A percentile compares a stretch with the other conserved stretches of the same genome.
Evolutionary conservation across 208 protist genomes (phyloP).

Genomic region (Crithidia fasciculata): DNA sequence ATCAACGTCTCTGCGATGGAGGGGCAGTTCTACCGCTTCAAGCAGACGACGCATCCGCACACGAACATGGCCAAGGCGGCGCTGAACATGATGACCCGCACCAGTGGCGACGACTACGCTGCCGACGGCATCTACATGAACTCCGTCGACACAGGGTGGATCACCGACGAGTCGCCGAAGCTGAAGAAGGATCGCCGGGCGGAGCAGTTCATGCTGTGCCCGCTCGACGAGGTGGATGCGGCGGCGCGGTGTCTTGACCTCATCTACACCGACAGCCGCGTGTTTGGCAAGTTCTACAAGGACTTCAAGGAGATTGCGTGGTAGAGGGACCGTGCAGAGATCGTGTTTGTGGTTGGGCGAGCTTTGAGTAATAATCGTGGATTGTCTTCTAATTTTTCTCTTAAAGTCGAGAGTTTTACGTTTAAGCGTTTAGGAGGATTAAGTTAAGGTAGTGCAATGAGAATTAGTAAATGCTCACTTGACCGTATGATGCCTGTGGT

Average conservation of each 20-base stretch:
- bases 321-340: slow-evolving; percentile 31
- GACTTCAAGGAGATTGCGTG: slow-evolving; percentile 90
- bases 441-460: no score
- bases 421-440: no score
- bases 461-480: no score
- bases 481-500: no score
- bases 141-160: slow-evolving; percentile 98
- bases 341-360: no score
- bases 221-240: slow-evolving; percentile 96
- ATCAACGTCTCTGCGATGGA: slow-evolving; percentile 99
- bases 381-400: no score
- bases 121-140: slow-evolving; percentile 96
- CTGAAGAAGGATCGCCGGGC: slow-evolving; percentile 82
- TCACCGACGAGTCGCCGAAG: slow-evolving; percentile 95
- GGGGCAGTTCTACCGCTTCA: slow-evolving; percentile 95
- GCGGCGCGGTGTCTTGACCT: slow-evolving; percentile 96
- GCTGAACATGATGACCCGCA: slow-evolving; percentile 99
- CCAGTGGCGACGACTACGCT: slow-evolving; percentile 91
- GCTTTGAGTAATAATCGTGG: no score
- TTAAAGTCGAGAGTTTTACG: no score
- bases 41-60: slow-evolving; percentile 95
- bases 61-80: slow-evolving; percentile 99
- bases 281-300: slow-evolving; percentile 91
- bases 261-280: slow-evolving; percentile 85
- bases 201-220: slow-evolving; percentile 72